A percentile compares a stretch with the other conserved stretches of the same genome.
phyloP scores from a whole-genome alignment of 257 asterid species.

The Solanum sejunctum region DNA sequence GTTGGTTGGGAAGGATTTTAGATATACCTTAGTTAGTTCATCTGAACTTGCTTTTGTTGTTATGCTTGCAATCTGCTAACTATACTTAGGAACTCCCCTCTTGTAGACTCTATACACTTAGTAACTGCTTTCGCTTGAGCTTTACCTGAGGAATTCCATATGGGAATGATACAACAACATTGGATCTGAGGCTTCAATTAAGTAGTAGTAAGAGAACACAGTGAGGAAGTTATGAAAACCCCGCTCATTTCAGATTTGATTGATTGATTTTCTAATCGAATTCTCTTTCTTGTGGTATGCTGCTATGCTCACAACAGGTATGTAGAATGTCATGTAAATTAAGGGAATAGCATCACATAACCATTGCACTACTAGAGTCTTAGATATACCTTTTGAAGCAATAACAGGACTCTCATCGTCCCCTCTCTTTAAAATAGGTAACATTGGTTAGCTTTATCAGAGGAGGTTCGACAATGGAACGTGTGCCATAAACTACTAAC shows the following conservation, averaged over 20 bases:
- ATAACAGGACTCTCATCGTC: no score
- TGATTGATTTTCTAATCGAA: background rate
- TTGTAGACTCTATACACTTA: conserved; percentile 62
- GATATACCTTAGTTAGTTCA: no score
- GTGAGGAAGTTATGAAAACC: background rate
- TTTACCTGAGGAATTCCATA: conserved; percentile 43
- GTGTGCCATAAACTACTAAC: no score
- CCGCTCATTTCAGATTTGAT: background rate
- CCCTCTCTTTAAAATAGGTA: no score
- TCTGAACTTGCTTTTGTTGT: conserved; percentile 72
- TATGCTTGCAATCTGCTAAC: conserved; percentile 75
- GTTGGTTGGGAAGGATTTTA: no score
- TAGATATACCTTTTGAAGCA: no score
- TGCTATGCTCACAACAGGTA: background rate
- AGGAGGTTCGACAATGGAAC: no score
- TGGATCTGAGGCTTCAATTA: background rate
- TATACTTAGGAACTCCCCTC: conserved; percentile 65
- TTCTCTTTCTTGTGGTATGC: background rate
- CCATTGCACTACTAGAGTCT: no score
- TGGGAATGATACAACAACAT: background rate
- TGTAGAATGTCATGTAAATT: no score
- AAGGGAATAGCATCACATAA: no score
- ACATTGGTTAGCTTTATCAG: no score
- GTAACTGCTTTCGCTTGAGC: conserved; percentile 71
- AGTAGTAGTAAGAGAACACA: background rate